phyloP scores from a whole-genome alignment of 345 rosid genomes.

The Eucalyptus albens region DNA sequence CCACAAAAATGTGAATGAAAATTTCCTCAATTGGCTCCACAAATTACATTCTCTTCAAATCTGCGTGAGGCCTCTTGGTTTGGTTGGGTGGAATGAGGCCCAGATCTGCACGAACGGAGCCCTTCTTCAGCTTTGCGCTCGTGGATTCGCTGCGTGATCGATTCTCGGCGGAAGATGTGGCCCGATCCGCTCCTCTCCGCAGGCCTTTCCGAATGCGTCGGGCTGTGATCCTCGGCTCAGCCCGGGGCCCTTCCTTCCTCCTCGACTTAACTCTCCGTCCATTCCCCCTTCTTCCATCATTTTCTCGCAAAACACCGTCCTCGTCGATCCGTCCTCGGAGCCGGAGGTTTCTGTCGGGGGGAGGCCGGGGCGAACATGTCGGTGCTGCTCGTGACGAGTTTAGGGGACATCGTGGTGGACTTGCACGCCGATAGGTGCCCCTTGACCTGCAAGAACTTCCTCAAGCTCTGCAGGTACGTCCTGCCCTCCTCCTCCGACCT shows the following conservation, averaged over 20 bases:
- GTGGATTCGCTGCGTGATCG: neutral
- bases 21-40: neutral
- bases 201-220: neutral
- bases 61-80: neutral
- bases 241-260: neutral
- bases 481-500: neutral
- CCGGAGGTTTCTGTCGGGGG: neutral
- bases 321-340: neutral
- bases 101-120: neutral
- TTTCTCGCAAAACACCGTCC: neutral
- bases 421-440: slow-evolving; percentile 56
- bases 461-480: slow-evolving; percentile 87
- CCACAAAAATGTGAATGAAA: neutral
- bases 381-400: slow-evolving; percentile 66
- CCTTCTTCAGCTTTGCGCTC: neutral
- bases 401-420: slow-evolving; percentile 80
- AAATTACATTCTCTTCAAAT: neutral
- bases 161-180: neutral
- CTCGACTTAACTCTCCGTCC: neutral
- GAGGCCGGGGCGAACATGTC: slow-evolving; percentile 31
- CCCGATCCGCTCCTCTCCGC: neutral
- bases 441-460: slow-evolving; percentile 76
- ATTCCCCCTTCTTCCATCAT: neutral
- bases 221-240: neutral
- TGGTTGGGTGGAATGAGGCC: neutral